These are phyloP conservation scores for Exophiala bonariae DNA, from an alignment of 2,329 filamentous ascomycete genomes.

Conservation along the genomic window DNA sequence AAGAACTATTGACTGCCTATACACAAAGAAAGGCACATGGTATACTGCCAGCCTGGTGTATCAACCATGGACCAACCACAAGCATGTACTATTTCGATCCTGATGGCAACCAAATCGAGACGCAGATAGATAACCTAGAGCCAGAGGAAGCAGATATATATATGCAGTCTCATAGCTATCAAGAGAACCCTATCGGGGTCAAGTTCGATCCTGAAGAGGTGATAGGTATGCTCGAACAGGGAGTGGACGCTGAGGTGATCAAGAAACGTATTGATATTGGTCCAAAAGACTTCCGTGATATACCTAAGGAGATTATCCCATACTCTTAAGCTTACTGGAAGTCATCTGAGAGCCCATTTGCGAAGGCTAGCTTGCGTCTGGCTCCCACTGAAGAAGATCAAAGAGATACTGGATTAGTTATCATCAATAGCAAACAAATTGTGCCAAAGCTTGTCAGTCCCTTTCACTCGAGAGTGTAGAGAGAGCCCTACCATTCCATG, in stretches of 20 bases:
- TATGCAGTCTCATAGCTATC: not conserved
- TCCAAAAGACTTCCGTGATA: not conserved
- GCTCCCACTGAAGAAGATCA: too few relatives aligned
- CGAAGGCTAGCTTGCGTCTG: too few relatives aligned
- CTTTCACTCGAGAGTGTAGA: too few relatives aligned
- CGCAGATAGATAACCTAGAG: slow-evolving; percentile 45
- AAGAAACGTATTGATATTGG: not conserved
- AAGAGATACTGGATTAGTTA: too few relatives aligned
- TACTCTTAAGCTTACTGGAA: too few relatives aligned
- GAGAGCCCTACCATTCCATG: too few relatives aligned
- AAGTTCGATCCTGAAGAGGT: slow-evolving; percentile 3
- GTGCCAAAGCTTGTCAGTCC: too few relatives aligned
- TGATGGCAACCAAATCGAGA: slow-evolving; percentile 50
- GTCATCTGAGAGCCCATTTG: too few relatives aligned
- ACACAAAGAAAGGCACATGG: slow-evolving; percentile 24
- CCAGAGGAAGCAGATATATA: not conserved
- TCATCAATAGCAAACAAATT: too few relatives aligned
- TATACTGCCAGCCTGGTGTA: slow-evolving; percentile 39
- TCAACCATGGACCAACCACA: slow-evolving; percentile 50
- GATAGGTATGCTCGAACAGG: not conserved
- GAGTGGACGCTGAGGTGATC: not conserved
- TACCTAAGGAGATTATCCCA: too few relatives aligned
- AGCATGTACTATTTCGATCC: slow-evolving; percentile 52
- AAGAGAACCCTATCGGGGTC: slow-evolving; percentile 4
- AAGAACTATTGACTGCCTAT: slow-evolving; percentile 39